Conservation (phyloP, 2,329 filamentous ascomycete genomes). For the Talaromyces islandicus region DNA sequence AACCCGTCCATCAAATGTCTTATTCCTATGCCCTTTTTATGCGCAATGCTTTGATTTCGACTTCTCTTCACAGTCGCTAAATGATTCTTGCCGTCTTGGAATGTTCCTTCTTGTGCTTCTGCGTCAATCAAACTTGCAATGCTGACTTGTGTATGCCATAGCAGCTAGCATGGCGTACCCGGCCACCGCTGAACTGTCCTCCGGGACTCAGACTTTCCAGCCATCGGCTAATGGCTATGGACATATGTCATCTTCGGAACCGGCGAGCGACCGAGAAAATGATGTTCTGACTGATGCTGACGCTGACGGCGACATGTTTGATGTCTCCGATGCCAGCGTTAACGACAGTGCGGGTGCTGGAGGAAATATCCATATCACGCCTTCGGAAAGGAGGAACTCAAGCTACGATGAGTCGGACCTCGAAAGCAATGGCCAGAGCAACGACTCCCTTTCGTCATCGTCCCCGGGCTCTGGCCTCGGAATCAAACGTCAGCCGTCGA, state of each 20-base stretch:
- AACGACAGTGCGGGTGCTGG: slow-evolving; percentile 40
- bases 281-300: slow-evolving; percentile 54
- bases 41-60: slow-evolving; percentile 18
- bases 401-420: slow-evolving; percentile 27
- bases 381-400: slow-evolving; percentile 31
- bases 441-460: slow-evolving; percentile 46
- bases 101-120: slow-evolving; percentile 16
- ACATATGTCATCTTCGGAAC: slow-evolving; percentile 19
- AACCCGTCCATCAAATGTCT: slow-evolving; percentile 28
- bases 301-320: slow-evolving; percentile 72
- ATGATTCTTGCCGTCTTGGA: slow-evolving; percentile 18
- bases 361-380: slow-evolving; percentile 39
- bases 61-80: slow-evolving; percentile 29
- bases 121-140: slow-evolving; percentile 29
- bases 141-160: slow-evolving; percentile 33
- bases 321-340: slow-evolving; percentile 50
- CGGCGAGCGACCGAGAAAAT: slow-evolving; percentile 27
- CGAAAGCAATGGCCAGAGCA: slow-evolving; percentile 5
- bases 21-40: slow-evolving; percentile 16
- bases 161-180: slow-evolving; percentile 43
- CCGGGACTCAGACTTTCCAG: slow-evolving; percentile 17
- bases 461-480: slow-evolving; percentile 63
- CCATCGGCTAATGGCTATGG: slow-evolving; percentile 30
- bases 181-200: slow-evolving; percentile 30
- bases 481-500: slow-evolving; percentile 66